Conservation (phyloP, 441 rosid species). For the Brassica balearica region DNA sequence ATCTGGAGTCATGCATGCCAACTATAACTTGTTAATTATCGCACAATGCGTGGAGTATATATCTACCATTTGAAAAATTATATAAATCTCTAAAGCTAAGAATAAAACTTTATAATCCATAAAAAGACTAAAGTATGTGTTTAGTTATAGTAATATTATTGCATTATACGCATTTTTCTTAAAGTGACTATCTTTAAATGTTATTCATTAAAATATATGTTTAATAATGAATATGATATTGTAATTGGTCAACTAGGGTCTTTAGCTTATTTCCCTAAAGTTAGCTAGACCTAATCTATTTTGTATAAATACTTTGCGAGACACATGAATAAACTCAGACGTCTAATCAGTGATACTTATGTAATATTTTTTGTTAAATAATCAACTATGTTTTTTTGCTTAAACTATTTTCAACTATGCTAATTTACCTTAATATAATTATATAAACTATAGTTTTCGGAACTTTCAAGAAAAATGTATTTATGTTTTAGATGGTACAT, state of each 20-base stretch:
- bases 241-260: not conserved
- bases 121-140: not conserved
- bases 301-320: not conserved
- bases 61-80: not conserved
- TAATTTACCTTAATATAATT: not conserved
- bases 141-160: not conserved
- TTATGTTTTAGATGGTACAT: not conserved
- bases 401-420: not conserved
- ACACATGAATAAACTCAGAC: not conserved
- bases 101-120: not conserved
- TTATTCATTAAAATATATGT: not conserved
- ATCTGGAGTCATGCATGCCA: conserved; percentile 34
- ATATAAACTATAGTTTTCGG: not conserved
- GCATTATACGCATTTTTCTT: not conserved
- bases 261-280: conserved; percentile 4
- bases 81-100: not conserved
- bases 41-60: conserved; percentile 15
- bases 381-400: not conserved
- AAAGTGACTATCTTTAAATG: not conserved
- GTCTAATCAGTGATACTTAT: not conserved
- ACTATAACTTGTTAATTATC: conserved; percentile 17
- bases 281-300: not conserved
- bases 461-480: not conserved
- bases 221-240: not conserved
- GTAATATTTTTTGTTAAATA: not conserved